Base-by-base conservation (phyloP, 2,329 filamentous ascomycete species). In the Fusarium begoniae region DNA sequence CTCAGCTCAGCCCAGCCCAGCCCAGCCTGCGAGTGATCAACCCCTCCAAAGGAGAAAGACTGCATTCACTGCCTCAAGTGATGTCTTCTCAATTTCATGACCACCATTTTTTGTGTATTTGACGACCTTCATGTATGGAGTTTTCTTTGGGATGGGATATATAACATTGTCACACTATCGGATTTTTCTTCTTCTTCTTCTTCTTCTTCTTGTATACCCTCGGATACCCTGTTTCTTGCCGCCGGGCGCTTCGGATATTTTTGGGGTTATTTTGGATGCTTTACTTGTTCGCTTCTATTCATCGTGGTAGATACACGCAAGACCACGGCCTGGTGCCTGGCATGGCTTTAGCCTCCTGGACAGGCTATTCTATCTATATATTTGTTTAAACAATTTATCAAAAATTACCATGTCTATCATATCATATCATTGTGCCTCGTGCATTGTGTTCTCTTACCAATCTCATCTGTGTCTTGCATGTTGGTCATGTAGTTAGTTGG, bases 271-370 rank as follows among this genome's bases (percentile, higher is more conserved):
- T 24, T 63, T 54, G 43, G 13, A 51, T 43, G 48, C 58, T 66
- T 32, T 63, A 64, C 30, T 54, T 45, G 8, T 50, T 66, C n/a
- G 37, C 17, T 50, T 66, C 32, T 51, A 22, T 59, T 56, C 35
- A 38, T 69, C 56, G 58, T 70, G 72, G 74, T 30, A 66, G 69
- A 73, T 65, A 71, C 56, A 65, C 53, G 57, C 61, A 73, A 71
- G 41, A 53, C 72, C 61, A 76, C 32, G 74, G 75, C 75, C 75
- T 75, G 74, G 75, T 53, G 75, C 72, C 74, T 73, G 68, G 63
- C 47, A 61, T 47, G 26, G 66, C 50, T 28, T 18, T 53, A 24
- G 48, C 62, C 48, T 47, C 57, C 57, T 68, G 57, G 70, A 41
- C 38, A 63, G 65, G 44, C 50, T 50, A 30, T 55, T 41, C 22